phyloP scores from a whole-genome alignment of 2,329 filamentous ascomycete genomes.

The Celoporthe dispersa region DNA sequence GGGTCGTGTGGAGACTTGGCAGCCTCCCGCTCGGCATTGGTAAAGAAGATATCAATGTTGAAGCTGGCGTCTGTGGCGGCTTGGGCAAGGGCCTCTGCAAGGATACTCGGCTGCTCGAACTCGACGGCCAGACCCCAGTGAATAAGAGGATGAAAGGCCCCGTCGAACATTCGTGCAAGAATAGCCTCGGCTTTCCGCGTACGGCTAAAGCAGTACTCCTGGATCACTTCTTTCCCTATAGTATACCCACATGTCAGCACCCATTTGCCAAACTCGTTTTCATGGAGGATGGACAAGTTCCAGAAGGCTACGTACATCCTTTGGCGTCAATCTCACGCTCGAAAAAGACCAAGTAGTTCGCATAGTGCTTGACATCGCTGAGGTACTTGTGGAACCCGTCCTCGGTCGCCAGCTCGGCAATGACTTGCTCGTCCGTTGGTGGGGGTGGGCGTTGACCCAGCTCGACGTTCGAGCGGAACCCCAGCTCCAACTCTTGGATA shows the following conservation, averaged over 20 bases:
- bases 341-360: constrained; percentile 67
- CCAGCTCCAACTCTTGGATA: neutral
- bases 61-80: constrained; percentile 57
- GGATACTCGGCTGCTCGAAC: constrained; percentile 67
- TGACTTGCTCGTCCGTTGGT: neutral
- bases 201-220: constrained; percentile 63
- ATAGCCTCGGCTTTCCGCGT: constrained; percentile 62
- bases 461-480: constrained; percentile 2
- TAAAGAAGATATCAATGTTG: constrained; percentile 55
- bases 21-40: neutral
- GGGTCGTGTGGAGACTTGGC: neutral
- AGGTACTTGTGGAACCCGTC: constrained; percentile 8
- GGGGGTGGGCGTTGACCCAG: constrained; percentile 6
- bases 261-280: too few relatives aligned
- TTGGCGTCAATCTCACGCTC: constrained; percentile 57
- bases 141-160: constrained; percentile 69
- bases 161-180: constrained; percentile 52
- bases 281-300: too few relatives aligned
- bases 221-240: constrained; percentile 58
- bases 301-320: constrained; percentile 51
- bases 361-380: constrained; percentile 46
- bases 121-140: constrained; percentile 72
- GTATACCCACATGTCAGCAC: too few relatives aligned
- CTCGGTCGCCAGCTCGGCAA: neutral
- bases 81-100: constrained; percentile 70